A percentile compares a stretch with the other conserved stretches of the same genome.
These are phyloP conservation scores for Citrullus colocynthis DNA, from an alignment of 306 rosid genomes.

Conservation along the genomic window DNA sequence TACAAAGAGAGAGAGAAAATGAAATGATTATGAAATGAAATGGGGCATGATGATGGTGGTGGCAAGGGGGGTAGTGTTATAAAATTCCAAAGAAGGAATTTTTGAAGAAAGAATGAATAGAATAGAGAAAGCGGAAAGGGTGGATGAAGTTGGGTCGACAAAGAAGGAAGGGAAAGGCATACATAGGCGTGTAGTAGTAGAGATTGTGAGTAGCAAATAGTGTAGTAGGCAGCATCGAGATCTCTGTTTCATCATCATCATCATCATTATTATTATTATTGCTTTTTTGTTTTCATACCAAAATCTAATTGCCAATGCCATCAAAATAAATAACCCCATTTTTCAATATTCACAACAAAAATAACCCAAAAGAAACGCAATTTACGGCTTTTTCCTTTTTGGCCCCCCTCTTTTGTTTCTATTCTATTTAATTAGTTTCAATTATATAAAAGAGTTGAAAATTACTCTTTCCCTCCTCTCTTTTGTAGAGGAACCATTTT, in stretches of 20 bases:
- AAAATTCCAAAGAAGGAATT: background rate
- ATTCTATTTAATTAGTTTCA: background rate
- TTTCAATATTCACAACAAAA: no score
- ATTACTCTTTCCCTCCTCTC: no score
- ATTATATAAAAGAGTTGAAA: no score
- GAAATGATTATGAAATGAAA: no score
- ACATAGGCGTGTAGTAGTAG: background rate
- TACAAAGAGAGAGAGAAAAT: background rate
- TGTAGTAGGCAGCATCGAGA: background rate
- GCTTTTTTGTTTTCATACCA: background rate
- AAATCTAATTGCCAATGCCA: background rate
- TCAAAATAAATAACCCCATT: background rate
- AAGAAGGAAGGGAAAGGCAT: background rate
- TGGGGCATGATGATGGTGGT: no score
- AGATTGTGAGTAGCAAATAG: background rate
- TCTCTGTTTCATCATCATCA: background rate
- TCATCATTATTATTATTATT: background rate
- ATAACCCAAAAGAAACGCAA: slow-evolving; percentile 20
- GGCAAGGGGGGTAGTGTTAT: background rate
- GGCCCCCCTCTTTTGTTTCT: slow-evolving; percentile 5
- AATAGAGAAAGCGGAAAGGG: background rate
- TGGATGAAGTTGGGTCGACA: background rate
- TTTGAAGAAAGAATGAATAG: background rate
- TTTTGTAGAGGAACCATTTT: no score
- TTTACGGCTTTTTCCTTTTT: slow-evolving; percentile 34